phyloP scores from a whole-genome alignment of 306 rosid genomes.

The Cajanus cajan region DNA sequence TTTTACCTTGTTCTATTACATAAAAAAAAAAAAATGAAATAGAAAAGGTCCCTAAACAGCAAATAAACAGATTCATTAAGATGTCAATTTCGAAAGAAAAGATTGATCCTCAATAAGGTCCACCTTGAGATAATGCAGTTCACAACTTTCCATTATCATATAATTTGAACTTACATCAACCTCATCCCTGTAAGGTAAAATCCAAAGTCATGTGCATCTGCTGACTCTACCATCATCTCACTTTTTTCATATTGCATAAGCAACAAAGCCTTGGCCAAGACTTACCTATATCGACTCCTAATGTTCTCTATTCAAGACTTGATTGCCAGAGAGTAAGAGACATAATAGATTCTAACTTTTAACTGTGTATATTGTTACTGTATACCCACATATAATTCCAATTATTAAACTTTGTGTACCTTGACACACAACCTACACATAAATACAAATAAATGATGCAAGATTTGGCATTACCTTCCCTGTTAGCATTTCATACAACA shows the following conservation, averaged over 20 bases:
- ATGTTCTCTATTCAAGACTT: neutral
- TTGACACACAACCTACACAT: neutral
- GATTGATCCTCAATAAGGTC: slow-evolving; percentile 1
- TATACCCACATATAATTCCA: neutral
- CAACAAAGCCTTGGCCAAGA: neutral
- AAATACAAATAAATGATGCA: neutral
- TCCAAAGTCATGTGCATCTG: neutral
- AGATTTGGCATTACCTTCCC: slow-evolving; percentile 68
- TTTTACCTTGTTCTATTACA: neutral
- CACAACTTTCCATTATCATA: slow-evolving; percentile 9
- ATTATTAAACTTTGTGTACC: neutral
- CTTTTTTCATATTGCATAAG: neutral
- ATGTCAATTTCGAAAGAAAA: slow-evolving; percentile 5
- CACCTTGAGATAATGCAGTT: neutral
- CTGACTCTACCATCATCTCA: slow-evolving; percentile 2
- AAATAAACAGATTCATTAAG: slow-evolving; percentile 12
- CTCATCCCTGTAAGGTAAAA: neutral
- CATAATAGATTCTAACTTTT: neutral
- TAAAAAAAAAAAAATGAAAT: neutral
- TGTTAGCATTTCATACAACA: slow-evolving; percentile 88
- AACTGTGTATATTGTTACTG: neutral
- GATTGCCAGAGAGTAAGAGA: neutral
- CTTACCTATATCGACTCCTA: neutral
- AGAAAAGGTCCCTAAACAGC: slow-evolving; percentile 15
- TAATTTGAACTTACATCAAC: neutral